phyloP scores from a whole-genome alignment of 805 yeast genomes.

The Citeromyces nyonsensis region DNA sequence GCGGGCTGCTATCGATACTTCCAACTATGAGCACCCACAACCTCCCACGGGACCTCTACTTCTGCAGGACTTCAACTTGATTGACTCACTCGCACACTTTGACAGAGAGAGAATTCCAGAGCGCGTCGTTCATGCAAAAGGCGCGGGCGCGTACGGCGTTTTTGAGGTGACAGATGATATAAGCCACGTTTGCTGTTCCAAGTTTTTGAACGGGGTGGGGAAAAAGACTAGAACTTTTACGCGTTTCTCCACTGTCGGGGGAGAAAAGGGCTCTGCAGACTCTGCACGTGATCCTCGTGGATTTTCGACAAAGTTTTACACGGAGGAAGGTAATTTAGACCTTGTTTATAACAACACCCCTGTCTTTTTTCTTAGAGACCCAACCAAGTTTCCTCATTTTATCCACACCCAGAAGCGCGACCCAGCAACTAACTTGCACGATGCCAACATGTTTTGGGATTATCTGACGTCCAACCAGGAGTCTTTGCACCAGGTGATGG shows the following conservation, averaged over 20 bases:
- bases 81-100: slow-evolving; percentile 75
- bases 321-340: slow-evolving; percentile 76
- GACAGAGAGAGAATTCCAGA: slow-evolving; percentile 87
- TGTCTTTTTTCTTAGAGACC: slow-evolving; percentile 73
- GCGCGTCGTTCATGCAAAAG: slow-evolving; percentile 88
- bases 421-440: slow-evolving; percentile 70
- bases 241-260: slow-evolving; percentile 81
- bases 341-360: slow-evolving; percentile 83
- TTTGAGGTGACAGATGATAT: slow-evolving; percentile 83
- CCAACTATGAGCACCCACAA: slow-evolving; percentile 10
- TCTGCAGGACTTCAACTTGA: slow-evolving; percentile 66
- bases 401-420: slow-evolving; percentile 83
- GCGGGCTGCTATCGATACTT: slow-evolving; percentile 42
- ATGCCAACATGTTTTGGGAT: slow-evolving; percentile 78
- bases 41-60: slow-evolving; percentile 52
- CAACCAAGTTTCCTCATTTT: slow-evolving; percentile 74
- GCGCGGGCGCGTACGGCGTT: slow-evolving; percentile 80
- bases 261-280: slow-evolving; percentile 71
- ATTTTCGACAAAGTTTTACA: slow-evolving; percentile 63
- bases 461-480: slow-evolving; percentile 62
- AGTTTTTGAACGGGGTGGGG: slow-evolving; percentile 60
- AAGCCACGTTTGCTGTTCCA: slow-evolving; percentile 53
- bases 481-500: slow-evolving; percentile 59
- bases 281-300: slow-evolving; percentile 85
- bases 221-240: slow-evolving; percentile 62